Evolutionary conservation across 2,329 filamentous ascomycete genomes (phyloP).

Genomic region (Aspergillus niger): DNA sequence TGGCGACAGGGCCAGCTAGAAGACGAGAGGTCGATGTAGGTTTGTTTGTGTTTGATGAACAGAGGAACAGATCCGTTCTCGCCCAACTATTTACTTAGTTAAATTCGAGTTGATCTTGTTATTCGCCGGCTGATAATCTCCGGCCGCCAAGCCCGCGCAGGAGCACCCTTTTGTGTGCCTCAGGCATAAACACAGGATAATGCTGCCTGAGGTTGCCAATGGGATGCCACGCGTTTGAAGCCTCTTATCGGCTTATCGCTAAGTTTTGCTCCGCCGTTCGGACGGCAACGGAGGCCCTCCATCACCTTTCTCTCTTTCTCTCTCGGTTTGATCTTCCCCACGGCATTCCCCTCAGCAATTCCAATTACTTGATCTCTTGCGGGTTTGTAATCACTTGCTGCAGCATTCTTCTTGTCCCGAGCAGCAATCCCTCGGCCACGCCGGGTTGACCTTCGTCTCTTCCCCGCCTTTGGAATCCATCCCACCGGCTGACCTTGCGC

Average conservation of each 20-base stretch:
- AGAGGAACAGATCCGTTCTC: not conserved
- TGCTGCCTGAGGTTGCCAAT: slow-evolving; percentile 1
- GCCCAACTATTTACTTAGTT: not conserved
- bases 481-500: not conserved
- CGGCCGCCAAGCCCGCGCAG: not conserved
- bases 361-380: not conserved
- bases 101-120: not conserved
- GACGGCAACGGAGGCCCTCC: not conserved
- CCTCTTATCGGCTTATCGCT: slow-evolving; percentile 5
- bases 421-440: not conserved
- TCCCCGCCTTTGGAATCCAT: not conserved
- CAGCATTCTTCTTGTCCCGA: not conserved
- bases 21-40: not conserved
- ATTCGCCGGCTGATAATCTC: slow-evolving; percentile 3
- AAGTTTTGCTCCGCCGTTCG: not conserved
- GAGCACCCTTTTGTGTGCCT: not conserved
- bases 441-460: not conserved
- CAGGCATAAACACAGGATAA: not conserved
- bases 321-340: not conserved
- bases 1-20: not conserved
- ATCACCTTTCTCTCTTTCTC: no score
- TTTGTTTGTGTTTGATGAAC: not conserved
- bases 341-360: not conserved
- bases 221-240: not conserved
- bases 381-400: not conserved